These are phyloP conservation scores for Leccinum subspadiceum DNA, from an alignment of 1,284 basidiomycete species.

Conservation along the genomic window DNA sequence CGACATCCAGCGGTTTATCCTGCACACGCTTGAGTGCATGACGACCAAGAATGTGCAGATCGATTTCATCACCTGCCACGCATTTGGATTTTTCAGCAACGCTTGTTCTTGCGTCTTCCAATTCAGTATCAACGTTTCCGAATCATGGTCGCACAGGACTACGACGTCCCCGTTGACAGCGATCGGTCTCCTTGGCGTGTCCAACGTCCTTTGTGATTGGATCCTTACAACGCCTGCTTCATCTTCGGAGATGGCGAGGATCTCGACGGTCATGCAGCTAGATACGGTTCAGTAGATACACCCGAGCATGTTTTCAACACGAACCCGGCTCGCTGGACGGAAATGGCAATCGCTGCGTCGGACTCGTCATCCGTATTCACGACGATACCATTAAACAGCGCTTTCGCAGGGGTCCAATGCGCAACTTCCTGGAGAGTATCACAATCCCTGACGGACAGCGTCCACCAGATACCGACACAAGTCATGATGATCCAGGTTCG, in stretches of 20 bases:
- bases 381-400: constrained; percentile 48
- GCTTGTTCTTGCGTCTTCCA: constrained; percentile 49
- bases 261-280: constrained; percentile 17
- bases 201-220: constrained; percentile 13
- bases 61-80: constrained; percentile 18
- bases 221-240: constrained; percentile 10
- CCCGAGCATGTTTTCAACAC: constrained; percentile 14
- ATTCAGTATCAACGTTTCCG: constrained; percentile 50
- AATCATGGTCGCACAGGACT: constrained; percentile 49
- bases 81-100: constrained; percentile 40
- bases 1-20: constrained; percentile 52
- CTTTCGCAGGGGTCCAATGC: constrained; percentile 54
- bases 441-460: constrained; percentile 52
- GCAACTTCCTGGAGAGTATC: constrained; percentile 27
- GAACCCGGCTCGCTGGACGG: constrained; percentile 42
- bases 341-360: constrained; percentile 48
- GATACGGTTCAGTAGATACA: constrained; percentile 9
- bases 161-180: constrained; percentile 49
- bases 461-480: constrained; percentile 58
- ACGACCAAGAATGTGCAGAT: constrained; percentile 4
- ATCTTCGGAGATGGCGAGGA: constrained; percentile 25
- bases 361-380: constrained; percentile 47
- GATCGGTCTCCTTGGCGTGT: constrained; percentile 44
- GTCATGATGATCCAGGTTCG: constrained; percentile 49
- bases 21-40: constrained; percentile 16